Evolutionary conservation across 108 stramenopile genomes (phyloP).

Genomic region (Cyclotella kingstonii): DNA sequence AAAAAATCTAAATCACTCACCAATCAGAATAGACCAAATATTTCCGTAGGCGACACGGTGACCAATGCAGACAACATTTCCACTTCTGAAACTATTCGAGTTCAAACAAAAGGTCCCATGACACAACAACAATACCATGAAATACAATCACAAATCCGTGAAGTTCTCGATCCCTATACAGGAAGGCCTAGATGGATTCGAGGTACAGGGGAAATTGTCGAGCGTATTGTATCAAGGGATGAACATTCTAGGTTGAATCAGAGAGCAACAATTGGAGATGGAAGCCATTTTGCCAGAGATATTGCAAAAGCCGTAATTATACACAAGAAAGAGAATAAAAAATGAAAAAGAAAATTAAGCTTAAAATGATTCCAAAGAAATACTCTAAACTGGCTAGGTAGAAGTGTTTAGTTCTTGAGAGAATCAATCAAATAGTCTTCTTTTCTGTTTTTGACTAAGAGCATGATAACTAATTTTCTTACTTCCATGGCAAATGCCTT

Average conservation of each 20-base stretch:
- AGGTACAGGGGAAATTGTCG: constrained; percentile 92
- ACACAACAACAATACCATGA: constrained; percentile 72
- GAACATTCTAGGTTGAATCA: constrained; percentile 79
- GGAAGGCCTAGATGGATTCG: constrained; percentile 74
- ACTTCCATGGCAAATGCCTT: too few relatives aligned
- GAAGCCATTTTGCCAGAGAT: constrained; percentile 49
- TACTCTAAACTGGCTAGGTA: too few relatives aligned
- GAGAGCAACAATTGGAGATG: constrained; percentile 79
- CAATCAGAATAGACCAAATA: too few relatives aligned
- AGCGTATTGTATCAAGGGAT: constrained; percentile 79
- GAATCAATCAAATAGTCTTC: too few relatives aligned
- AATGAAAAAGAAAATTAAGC: too few relatives aligned
- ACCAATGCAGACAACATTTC: constrained; percentile 22
- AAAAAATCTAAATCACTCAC: not conserved
- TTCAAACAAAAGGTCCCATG: constrained; percentile 66
- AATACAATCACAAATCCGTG: constrained; percentile 70
- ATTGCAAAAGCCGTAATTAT: constrained; percentile 20
- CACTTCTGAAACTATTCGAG: constrained; percentile 4
- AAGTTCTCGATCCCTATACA: constrained; percentile 83
- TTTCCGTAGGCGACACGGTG: too few relatives aligned
- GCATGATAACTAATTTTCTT: too few relatives aligned
- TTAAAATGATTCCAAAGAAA: too few relatives aligned
- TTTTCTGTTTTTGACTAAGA: too few relatives aligned
- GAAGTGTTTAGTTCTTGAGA: too few relatives aligned
- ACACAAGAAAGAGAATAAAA: too few relatives aligned